Conservation (phyloP, 805 yeast species). For the Maudiozyma barnettii region DNA sequence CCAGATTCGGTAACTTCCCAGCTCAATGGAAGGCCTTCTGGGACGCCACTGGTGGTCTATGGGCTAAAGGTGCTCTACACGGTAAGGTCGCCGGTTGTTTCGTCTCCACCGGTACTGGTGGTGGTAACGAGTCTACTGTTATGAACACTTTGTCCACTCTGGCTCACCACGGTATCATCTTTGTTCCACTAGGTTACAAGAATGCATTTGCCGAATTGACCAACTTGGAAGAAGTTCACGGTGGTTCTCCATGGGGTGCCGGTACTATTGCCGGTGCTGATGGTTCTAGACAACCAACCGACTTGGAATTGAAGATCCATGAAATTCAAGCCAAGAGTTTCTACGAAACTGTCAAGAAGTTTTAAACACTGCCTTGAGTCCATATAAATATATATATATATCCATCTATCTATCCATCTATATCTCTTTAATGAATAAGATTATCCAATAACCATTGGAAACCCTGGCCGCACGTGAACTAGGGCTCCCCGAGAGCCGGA, state of each 20-base stretch:
- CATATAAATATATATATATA: neutral
- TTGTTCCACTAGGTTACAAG: conserved; percentile 68
- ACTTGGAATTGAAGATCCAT: conserved; percentile 54
- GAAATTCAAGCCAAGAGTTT: conserved; percentile 59
- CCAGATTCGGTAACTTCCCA: conserved; percentile 74
- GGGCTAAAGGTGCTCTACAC: conserved; percentile 63
- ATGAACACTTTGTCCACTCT: conserved; percentile 52
- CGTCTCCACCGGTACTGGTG: conserved; percentile 62
- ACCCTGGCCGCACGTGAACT: no score
- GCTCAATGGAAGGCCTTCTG: conserved; percentile 69
- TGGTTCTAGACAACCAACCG: conserved; percentile 61
- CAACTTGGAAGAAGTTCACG: conserved; percentile 56
- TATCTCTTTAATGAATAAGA: no score
- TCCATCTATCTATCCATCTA: neutral
- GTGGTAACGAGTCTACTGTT: conserved; percentile 70
- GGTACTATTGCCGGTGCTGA: conserved; percentile 68
- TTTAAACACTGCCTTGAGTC: neutral
- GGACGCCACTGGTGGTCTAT: conserved; percentile 68
- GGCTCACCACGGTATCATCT: conserved; percentile 74
- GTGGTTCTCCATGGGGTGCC: conserved; percentile 82
- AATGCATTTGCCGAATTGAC: conserved; percentile 43
- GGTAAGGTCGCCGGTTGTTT: conserved; percentile 71
- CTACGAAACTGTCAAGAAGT: conserved; percentile 32
- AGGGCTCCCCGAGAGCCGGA: no score
- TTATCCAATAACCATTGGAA: no score